Percentiles rank a stretch among this genome's conserved stretches.
Conservation (phyloP, 1,284 basidiomycete species). For the Apiotrichum akiyoshidainum region DNA sequence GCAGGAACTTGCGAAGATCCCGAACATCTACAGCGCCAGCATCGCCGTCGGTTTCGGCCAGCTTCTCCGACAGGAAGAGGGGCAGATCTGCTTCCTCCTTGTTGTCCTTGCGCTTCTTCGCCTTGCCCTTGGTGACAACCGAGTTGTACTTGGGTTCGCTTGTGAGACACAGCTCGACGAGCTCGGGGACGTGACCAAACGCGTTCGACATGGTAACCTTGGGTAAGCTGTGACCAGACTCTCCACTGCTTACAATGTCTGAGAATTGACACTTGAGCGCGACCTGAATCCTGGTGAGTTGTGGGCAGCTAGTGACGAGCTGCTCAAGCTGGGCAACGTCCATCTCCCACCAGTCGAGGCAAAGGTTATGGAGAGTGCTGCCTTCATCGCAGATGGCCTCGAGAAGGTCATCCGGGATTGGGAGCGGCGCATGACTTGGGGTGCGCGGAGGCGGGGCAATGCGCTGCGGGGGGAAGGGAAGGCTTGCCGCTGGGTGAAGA, state of each 20-base stretch:
- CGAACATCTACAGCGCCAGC: constrained; percentile 24
- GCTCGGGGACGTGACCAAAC: constrained; percentile 19
- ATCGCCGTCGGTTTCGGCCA: constrained; percentile 22
- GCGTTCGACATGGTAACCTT: constrained; percentile 23
- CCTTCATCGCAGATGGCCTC: constrained; percentile 20
- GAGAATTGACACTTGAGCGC: constrained; percentile 17
- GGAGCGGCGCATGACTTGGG: constrained; percentile 7
- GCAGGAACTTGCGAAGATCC: constrained; percentile 32
- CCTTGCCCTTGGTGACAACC: constrained; percentile 4
- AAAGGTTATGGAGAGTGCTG: constrained; percentile 17
- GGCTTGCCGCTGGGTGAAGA: constrained; percentile 22
- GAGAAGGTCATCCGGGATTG: constrained; percentile 20
- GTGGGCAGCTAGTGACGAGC: constrained; percentile 17
- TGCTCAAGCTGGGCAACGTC: constrained; percentile 14
- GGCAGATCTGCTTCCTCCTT: constrained; percentile 11
- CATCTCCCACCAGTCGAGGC: constrained; percentile 36
- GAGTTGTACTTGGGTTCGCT: constrained; percentile 17
- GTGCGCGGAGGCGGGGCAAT: constrained; percentile 13
- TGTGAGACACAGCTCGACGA: constrained; percentile 22
- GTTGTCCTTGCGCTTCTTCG: constrained; percentile 10
- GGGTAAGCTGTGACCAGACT: not conserved
- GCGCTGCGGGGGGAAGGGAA: constrained; percentile 25
- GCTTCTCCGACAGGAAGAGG: constrained; percentile 8
- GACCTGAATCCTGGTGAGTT: constrained; percentile 20
- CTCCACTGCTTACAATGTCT: constrained; percentile 19